These are phyloP conservation scores for Exophiala calicioides DNA, from an alignment of 2,329 filamentous ascomycete genomes.

Conservation along the genomic window DNA sequence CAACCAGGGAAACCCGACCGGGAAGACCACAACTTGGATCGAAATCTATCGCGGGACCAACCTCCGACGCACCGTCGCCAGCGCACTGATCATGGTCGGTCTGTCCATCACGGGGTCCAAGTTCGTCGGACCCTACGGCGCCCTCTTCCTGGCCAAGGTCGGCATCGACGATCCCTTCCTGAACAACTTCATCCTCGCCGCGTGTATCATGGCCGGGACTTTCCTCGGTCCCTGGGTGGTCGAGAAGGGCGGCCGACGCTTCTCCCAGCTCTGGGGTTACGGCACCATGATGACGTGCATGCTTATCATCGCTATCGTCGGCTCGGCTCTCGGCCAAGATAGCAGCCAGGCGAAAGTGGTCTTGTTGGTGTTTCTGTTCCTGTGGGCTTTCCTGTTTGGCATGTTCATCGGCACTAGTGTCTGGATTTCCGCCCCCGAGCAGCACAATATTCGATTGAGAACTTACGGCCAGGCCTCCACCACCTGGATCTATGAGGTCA, in stretches of 20 bases:
- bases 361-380: constrained; percentile 32
- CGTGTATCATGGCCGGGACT: constrained; percentile 5
- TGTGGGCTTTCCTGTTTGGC: constrained; percentile 35
- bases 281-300: constrained; percentile 31
- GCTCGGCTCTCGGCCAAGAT: constrained; percentile 26
- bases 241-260: constrained; percentile 32
- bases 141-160: constrained; percentile 23
- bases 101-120: constrained; percentile 34
- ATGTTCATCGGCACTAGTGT: constrained; percentile 31
- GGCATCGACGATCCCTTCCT: constrained; percentile 29
- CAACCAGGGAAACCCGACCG: constrained; percentile 26
- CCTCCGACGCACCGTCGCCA: constrained; percentile 30
- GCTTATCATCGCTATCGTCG: constrained; percentile 30
- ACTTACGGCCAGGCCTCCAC: constrained; percentile 35
- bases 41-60: constrained; percentile 33
- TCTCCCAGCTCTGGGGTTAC: constrained; percentile 31
- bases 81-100: constrained; percentile 33
- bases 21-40: constrained; percentile 24
- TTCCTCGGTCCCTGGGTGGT: constrained; percentile 11
- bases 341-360: constrained; percentile 27
- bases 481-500: constrained; percentile 30
- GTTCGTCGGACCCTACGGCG: constrained; percentile 17
- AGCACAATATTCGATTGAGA: constrained; percentile 34
- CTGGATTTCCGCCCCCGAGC: constrained; percentile 32
- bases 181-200: constrained; percentile 10